Base-by-base conservation (phyloP, 768 basidiomycete genomes). In the Boletus tylopilopsis region DNA sequence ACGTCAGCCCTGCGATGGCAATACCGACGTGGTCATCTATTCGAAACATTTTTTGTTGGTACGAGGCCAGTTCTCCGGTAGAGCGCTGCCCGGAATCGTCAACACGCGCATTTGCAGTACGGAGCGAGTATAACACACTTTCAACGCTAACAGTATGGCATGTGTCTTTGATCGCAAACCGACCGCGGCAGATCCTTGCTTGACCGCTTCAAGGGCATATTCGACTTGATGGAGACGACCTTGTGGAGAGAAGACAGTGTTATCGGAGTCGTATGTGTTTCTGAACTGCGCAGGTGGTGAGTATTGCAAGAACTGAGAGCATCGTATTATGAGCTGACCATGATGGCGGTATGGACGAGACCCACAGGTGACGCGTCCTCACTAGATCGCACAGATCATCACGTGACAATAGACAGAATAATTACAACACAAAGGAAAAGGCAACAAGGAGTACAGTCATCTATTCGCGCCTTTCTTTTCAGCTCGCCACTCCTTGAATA, bases 11-110 rank as follows among this genome's bases (percentile, higher is more conserved):
- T 43, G 96, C 96, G 67, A 99, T 98, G 42, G 94, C 95, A 63
- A 99, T 93, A n/a, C 96, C 96, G 59, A 96, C 85, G 73, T 99
- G 96, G 70, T 98, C 94, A 65, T 99, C 96, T 84, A 99, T 95
- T 64, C 94, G 81, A 71, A 95, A 96, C 87, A 98, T 90, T 80
- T 99, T 98, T 75, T 98, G 94, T 68, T 99, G 96, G 77, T 98
- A 98, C n/a, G 91, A 92, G 15, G 96, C 94, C 45, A 99, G 80
- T 69, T 98, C 95, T 52, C 96, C 96, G 13, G 93, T 94, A 24
- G 96, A 98, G 69, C 95, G 82, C 96, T 99, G 42, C n/a, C 37
- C 15, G 35, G 18, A 16, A 35, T 53, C 32, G 29, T 57, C 40
- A 60, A 35, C 15, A 18, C 35, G 48, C 37, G 42, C 19, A 21